Base-by-base conservation (phyloP, 2,329 filamentous ascomycete species). In the Xylaria sp. region DNA sequence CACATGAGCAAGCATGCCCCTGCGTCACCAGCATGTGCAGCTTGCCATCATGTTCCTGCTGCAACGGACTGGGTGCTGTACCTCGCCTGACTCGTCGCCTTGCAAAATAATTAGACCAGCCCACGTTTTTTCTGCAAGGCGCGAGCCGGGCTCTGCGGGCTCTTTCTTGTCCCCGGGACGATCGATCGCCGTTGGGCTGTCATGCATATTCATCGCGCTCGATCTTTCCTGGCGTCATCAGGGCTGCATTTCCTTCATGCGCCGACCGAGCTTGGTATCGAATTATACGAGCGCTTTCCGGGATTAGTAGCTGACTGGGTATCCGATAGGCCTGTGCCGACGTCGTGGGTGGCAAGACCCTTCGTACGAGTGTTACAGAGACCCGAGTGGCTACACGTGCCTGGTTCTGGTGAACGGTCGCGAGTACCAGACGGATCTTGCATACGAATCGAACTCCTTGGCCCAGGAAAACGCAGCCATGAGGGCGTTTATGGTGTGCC, bases 401-500 rank as follows among this genome's bases (percentile, higher is more conserved):
- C 89, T 93, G 61, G 94, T 97, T 60, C 87, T 95, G 67, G 94
- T 98, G 76, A 97, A 98, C 81, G 96, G 96, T 71, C 91, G 94
- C 74, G 92, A 97, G 82, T 98, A 97, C 81, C 92, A 94, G 77
- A 97, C 94, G 45, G 93, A 97, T 77, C 85, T 91, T 38, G 86
- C 89, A 67, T 96, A 95, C 80, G 88, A 91, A 75, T 91, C 90
- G 66, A 91, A 94, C 75, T 82, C 86, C 51, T 83, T 96, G 68
- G 94, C 94, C 49, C 92, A 93, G 74, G 94, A 98, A 78, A 95
- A 94, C 72, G 94, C 94, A 25, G 94, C 94, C 64, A 96, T 96
- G 87, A 91, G 93, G 66, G 94, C 94, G 61, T 98, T 97, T 79
- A 94, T 97, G 87, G 95, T 97, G 70, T 97, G 94, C 83, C 90